Percentiles rank a stretch among this genome's conserved stretches.
These are phyloP conservation scores for Phytopythium ostracodes DNA, from an alignment of 352 stramenopile species.

Conservation along the genomic window DNA sequence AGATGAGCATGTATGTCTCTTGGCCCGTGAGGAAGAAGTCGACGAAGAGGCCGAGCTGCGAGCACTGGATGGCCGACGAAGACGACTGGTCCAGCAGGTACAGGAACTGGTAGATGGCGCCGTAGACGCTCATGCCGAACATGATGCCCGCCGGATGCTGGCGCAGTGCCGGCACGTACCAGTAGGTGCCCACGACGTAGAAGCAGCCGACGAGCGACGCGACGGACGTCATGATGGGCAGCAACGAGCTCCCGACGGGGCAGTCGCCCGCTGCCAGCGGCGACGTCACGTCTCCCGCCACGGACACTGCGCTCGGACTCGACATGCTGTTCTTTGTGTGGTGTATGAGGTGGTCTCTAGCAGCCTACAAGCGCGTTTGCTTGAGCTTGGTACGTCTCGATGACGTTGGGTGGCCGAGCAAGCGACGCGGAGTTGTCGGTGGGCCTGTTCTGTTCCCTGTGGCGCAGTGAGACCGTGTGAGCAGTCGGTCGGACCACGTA, in stretches of 20 bases:
- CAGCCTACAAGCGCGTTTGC: neutral
- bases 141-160: constrained; percentile 84
- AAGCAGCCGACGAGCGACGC: constrained; percentile 69
- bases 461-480: neutral
- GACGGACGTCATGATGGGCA: constrained; percentile 61
- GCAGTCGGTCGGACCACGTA: neutral
- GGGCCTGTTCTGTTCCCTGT: neutral
- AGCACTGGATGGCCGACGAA: constrained; percentile 44
- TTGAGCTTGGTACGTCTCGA: constrained; percentile 5
- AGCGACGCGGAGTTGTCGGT: neutral
- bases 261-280: constrained; percentile 25
- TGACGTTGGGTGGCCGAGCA: neutral
- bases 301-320: neutral
- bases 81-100: constrained; percentile 57
- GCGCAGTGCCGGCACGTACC: constrained; percentile 56
- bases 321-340: constrained; percentile 12
- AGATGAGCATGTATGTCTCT: constrained; percentile 88
- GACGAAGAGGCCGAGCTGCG: constrained; percentile 59
- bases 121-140: constrained; percentile 84
- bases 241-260: constrained; percentile 34
- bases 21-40: constrained; percentile 83
- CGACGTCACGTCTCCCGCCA: constrained; percentile 2
- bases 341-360: neutral
- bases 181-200: constrained; percentile 75
- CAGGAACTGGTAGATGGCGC: constrained; percentile 78